Evolutionary conservation across 345 rosid genomes (phyloP), one percentile per base, ranked within the genome.

Genomic region (rapeseed (Brassica napus)): DNA sequence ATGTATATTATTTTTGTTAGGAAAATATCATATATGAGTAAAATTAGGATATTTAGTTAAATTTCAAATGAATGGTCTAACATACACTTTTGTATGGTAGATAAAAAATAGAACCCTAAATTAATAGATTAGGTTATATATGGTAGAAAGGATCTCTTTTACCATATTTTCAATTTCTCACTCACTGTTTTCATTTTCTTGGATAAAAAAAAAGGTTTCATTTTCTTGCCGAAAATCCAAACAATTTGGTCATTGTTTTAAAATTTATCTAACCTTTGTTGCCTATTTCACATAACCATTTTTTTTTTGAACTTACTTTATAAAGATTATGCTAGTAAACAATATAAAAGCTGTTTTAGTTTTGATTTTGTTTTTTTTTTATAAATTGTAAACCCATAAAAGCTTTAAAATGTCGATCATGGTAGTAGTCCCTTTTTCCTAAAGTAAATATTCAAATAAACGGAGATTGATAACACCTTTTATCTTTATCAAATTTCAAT

Each of bases 371-470:
- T 28, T 42, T 39, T 8, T 11, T 28, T 28, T 28, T 28, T 28
- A 1, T 1, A 26, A 28, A 54, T 35, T 60, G 69, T 61, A 44
- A 60, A 69, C 32, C 63, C 8, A 7, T 47, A 69, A 60, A 54
- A 52, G 6, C 26, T 44, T 28, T 30, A 76, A 15, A 62, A 24
- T 77, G 44, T 63, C 42, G 58, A 77, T 49, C 57, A 69, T 69
- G 57, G 10, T 64, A 77, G 54, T 21, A 77, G 37, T 16, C 24
- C 15, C 69, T 21, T 60, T 61, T 60, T 16, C 69, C 28, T 5
- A 77, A 77, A 77, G 80, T 69, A 69, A 31, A 21, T 69, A 69
- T 69, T 76, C 62, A 68, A 69, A 76, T 76, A 14, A 14, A 76
- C 34, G 18, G 55, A 69, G 35, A 59, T 39, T 34, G 52, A 76